phyloP scores from a whole-genome alignment of 2,329 filamentous ascomycete genomes.

The Diaporthe aspalathi region DNA sequence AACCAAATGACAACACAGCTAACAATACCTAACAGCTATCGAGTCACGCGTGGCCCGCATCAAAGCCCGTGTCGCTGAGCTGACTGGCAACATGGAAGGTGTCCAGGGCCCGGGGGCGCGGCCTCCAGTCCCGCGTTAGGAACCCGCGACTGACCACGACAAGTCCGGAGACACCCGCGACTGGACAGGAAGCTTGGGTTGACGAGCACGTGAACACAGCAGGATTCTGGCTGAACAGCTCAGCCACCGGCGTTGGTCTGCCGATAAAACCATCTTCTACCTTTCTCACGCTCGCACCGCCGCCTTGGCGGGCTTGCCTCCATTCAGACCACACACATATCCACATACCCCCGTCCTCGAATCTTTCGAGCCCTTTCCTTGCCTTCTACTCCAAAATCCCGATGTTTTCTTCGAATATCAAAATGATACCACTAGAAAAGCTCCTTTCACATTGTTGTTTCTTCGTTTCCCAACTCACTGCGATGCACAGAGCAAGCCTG shows the following conservation, averaged over 20 bases:
- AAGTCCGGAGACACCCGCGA: constrained; percentile 41
- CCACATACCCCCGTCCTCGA: constrained; percentile 30
- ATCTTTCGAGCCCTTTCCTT: constrained; percentile 24
- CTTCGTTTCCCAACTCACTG: not conserved
- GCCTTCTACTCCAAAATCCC: constrained; percentile 25
- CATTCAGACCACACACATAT: constrained; percentile 31
- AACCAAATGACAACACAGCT: constrained; percentile 42
- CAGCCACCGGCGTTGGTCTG: not conserved
- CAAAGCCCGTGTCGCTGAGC: constrained; percentile 94
- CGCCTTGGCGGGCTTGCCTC: not conserved
- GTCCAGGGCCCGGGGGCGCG: constrained; percentile 52
- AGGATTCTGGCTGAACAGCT: not conserved
- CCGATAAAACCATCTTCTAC: constrained; percentile 1
- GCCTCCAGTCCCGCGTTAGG: constrained; percentile 51
- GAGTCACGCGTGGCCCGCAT: constrained; percentile 97
- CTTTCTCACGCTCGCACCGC: constrained; percentile 31
- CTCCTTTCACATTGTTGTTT: constrained; percentile 22
- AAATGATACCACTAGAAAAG: constrained; percentile 49
- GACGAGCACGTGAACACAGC: not conserved
- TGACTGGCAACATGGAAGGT: constrained; percentile 86
- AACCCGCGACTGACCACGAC: constrained; percentile 34
- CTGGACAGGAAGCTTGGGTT: constrained; percentile 42
- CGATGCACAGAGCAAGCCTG: constrained; percentile 29
- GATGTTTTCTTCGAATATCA: constrained; percentile 34
- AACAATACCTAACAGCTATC: constrained; percentile 72